Evolutionary conservation across 2,329 filamentous ascomycete genomes (phyloP), one percentile per base, ranked within the genome.

Genomic region (Curvularia verruculosa): DNA sequence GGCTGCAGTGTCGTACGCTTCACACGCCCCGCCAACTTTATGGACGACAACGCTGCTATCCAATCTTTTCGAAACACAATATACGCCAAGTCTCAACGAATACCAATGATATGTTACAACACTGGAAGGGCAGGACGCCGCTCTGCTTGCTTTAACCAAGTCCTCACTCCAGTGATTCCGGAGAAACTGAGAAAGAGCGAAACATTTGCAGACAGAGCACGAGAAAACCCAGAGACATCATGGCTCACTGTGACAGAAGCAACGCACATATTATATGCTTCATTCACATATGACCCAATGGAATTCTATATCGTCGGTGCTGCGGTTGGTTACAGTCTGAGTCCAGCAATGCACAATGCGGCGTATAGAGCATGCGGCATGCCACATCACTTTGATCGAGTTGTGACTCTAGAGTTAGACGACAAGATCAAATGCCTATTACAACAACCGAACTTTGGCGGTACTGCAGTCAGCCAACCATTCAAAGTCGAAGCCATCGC

Each of bases 271-370:
- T 80, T 91, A 0, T 90, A 87, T 65, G 81, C 86, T 4, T 87
- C 85, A 1, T 89, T 89, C 54, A 80, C 88, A 3, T 84, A 87
- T 46, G 87, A 91, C 40, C 83, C 87, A 0, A 85, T 92, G 80
- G 86, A 88, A 46, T 86, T 90, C 53, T 90, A 89, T 63, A 87
- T 92, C 28, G 84, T 91, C 45, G 89, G 90, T n/a, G 87, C 85
- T 47, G 88, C 87, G 52, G 86, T 89, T n/a, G 84, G 83, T 37
- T 90, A 90, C 76, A 91, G 87, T 69, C 73, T 92, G 54, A 92
- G 89, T 0, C 89, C 90, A 0, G 86, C 87, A 4, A 92, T 92
- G 88, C 89, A 92, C 72, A 90, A 87, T 49, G 82, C 87, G 2
- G 89, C 89, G 1, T 86, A 90, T 55, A 80, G 81, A 56, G 83